Percentiles rank a stretch among this genome's conserved stretches.
phyloP scores from a whole-genome alignment of 352 stramenopile genomes.

The Phytopythium litorale region DNA sequence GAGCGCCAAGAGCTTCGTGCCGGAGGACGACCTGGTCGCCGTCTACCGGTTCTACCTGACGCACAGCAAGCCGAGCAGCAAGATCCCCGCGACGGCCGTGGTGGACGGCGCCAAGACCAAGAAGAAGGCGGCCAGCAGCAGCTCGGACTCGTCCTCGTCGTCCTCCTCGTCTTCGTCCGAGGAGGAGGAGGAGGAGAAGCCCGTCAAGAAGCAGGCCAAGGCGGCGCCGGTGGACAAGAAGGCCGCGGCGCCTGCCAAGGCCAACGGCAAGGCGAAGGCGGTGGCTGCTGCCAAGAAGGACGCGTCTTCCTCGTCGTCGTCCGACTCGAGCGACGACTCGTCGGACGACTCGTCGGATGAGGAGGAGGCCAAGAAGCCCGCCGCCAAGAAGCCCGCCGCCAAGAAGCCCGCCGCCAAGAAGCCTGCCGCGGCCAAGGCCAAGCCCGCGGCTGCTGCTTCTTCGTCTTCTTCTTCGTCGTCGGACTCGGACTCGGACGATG shows the following conservation, averaged over 20 bases:
- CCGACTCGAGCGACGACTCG: conserved; percentile 20
- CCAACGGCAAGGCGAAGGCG: conserved; percentile 13
- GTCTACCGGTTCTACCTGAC: conserved; percentile 72
- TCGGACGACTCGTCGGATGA: conserved; percentile 37
- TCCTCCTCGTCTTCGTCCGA: conserved; percentile 10
- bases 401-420: conserved; percentile 20
- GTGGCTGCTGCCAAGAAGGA: conserved; percentile 19
- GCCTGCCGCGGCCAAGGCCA: conserved; percentile 11
- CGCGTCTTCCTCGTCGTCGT: conserved; percentile 22
- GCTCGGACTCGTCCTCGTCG: conserved; percentile 19
- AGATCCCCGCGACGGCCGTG: conserved; percentile 47
- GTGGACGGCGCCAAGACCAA: conserved; percentile 51
- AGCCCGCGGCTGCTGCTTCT: conserved; percentile 20
- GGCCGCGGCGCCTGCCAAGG: conserved; percentile 17
- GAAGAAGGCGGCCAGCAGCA: conserved; percentile 24
- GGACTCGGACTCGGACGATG: conserved; percentile 46
- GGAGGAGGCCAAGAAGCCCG: conserved; percentile 28
- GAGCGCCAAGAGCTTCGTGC: conserved; percentile 47
- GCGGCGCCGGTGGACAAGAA: neutral
- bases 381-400: conserved; percentile 16
- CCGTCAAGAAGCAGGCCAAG: conserved; percentile 16
- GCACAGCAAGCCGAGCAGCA: conserved; percentile 33
- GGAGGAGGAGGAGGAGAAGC: conserved; percentile 30
- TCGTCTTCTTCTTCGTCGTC: conserved; percentile 22
- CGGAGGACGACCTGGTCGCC: conserved; percentile 62